Percentiles rank a stretch among this genome's conserved stretches.
These are phyloP conservation scores for Tieghemiomyces parasiticus DNA, from an alignment of 192 early-diverging fungal species.

Conservation along the genomic window DNA sequence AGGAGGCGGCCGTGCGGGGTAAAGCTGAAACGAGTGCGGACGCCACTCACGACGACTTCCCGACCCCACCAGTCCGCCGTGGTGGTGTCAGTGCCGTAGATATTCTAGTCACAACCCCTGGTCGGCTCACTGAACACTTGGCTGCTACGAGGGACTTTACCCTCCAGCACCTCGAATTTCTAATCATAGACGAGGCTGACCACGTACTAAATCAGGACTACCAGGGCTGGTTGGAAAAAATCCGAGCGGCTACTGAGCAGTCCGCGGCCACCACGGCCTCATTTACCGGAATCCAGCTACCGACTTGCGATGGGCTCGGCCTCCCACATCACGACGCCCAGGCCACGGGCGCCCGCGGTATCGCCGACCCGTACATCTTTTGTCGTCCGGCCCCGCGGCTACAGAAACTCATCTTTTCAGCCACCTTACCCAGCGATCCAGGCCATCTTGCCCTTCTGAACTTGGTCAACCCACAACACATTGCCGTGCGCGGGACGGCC, in stretches of 20 bases:
- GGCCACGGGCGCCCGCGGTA: background rate
- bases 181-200: slow-evolving; percentile 95
- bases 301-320: background rate
- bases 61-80: background rate
- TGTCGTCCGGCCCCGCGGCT: slow-evolving; percentile 19
- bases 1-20: slow-evolving; percentile 26
- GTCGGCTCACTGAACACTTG: slow-evolving; percentile 83
- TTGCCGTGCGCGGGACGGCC: slow-evolving; percentile 24
- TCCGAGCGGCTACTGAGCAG: slow-evolving; percentile 40
- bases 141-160: slow-evolving; percentile 73
- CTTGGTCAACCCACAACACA: background rate
- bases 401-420: slow-evolving; percentile 92
- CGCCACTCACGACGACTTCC: background rate
- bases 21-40: background rate
- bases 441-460: slow-evolving; percentile 75
- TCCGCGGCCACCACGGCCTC: background rate
- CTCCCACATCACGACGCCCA: background rate
- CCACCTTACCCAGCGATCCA: slow-evolving; percentile 86
- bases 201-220: slow-evolving; percentile 81
- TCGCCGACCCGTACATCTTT: background rate
- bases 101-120: slow-evolving; percentile 89
- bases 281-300: background rate
- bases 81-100: slow-evolving; percentile 66
- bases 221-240: slow-evolving; percentile 77
- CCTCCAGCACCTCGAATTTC: slow-evolving; percentile 77